Conservation (phyloP, 139 green algal genomes). For the Edaphochlamys debaryana region DNA sequence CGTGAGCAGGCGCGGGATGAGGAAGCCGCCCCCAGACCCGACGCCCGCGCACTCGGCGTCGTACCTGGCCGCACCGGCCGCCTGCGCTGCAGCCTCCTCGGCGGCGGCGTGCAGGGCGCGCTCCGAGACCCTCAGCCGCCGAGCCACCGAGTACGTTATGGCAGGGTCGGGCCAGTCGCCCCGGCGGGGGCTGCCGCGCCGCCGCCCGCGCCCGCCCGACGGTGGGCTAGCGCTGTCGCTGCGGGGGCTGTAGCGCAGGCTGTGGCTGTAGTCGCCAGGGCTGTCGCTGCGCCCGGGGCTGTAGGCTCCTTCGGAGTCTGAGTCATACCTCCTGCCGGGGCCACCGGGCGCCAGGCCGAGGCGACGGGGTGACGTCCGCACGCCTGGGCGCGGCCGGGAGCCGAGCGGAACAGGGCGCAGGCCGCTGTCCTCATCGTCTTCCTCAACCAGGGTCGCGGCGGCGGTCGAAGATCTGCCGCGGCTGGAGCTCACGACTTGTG, state of each 20-base stretch:
- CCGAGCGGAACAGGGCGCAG: no score
- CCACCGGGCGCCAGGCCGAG: no score
- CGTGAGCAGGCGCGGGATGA: neutral
- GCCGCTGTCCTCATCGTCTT: no score
- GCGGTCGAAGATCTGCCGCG: no score
- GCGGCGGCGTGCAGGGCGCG: neutral
- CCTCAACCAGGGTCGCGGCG: no score
- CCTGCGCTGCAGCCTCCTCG: neutral
- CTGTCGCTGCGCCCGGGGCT: neutral
- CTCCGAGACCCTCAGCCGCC: conserved; percentile 5
- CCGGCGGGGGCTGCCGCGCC: neutral
- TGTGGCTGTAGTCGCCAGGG: no score
- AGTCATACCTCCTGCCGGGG: no score
- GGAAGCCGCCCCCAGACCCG: neutral
- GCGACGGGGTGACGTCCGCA: no score
- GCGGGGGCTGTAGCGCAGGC: neutral
- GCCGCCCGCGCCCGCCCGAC: neutral
- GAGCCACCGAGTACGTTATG: neutral
- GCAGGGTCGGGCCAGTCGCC: neutral
- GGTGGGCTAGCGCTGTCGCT: neutral
- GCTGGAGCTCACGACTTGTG: no score
- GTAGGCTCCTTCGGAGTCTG: no score
- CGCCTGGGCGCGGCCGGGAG: no score
- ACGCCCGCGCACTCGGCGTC: neutral
- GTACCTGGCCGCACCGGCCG: no score